Percentiles rank a stretch among this genome's conserved stretches.
Evolutionary conservation across 371 early-diverging fungal species (phyloP).

Genomic region (Apophysomyces ossiformis): DNA sequence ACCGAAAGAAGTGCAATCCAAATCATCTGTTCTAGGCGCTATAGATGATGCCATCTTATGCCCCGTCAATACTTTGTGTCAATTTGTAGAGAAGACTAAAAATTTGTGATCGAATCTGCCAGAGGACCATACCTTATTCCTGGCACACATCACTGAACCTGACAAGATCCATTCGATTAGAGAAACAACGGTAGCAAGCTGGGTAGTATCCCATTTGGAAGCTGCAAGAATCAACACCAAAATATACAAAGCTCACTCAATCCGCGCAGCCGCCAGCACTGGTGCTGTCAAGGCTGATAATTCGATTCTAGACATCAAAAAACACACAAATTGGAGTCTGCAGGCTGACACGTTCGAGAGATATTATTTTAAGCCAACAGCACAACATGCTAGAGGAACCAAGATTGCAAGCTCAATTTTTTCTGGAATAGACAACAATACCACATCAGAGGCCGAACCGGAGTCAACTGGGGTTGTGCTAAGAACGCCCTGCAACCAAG

Average conservation of each 20-base stretch:
- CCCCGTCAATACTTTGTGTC: not conserved
- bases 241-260: conserved; percentile 6
- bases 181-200: not conserved
- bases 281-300: conserved; percentile 12
- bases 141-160: not conserved
- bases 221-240: not conserved
- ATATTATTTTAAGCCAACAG: not conserved
- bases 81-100: not conserved
- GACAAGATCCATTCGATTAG: not conserved
- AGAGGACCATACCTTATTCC: not conserved
- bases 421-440: too few relatives aligned
- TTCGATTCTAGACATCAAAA: conserved; percentile 1
- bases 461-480: too few relatives aligned
- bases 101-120: not conserved
- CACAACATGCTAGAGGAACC: too few relatives aligned
- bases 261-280: not conserved
- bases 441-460: too few relatives aligned
- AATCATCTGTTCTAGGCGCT: not conserved
- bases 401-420: too few relatives aligned
- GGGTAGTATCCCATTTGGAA: not conserved
- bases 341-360: conserved; percentile 14
- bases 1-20: not conserved
- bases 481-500: too few relatives aligned
- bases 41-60: not conserved
- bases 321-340: conserved; percentile 16